A percentile compares a stretch with the other conserved stretches of the same genome.
Conservation (phyloP, 2,329 filamentous ascomycete genomes). For the Fusarium metavorans region DNA sequence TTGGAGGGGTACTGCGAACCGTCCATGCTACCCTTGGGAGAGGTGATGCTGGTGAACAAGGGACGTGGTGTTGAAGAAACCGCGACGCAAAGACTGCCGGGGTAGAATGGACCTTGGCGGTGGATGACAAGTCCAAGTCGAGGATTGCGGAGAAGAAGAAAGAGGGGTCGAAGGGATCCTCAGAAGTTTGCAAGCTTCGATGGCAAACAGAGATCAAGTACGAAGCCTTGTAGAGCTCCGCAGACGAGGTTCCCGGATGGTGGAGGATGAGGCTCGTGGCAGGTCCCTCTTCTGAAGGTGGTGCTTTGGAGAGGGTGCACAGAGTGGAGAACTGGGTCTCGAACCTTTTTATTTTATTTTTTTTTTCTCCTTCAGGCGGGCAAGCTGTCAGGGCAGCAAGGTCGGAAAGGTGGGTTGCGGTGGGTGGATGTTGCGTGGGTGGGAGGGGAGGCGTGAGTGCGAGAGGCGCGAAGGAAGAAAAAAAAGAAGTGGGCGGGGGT, state of each 20-base stretch:
- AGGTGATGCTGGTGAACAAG: conserved; percentile 47
- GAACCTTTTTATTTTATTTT: conserved; percentile 59
- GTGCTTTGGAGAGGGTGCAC: conserved; percentile 60
- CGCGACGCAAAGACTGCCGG: conserved; percentile 39
- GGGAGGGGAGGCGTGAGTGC: conserved; percentile 38
- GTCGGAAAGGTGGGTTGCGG: conserved; percentile 46
- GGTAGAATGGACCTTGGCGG: conserved; percentile 39
- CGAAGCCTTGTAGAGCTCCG: conserved; percentile 45
- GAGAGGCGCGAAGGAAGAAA: conserved; percentile 35
- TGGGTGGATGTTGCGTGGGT: conserved; percentile 35
- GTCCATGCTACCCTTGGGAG: conserved; percentile 63
- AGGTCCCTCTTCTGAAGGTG: conserved; percentile 54
- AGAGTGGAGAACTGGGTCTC: conserved; percentile 61
- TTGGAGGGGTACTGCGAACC: conserved; percentile 66
- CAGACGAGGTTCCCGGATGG: conserved; percentile 50
- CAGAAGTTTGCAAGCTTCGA: conserved; percentile 31
- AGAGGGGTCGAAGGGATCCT: conserved; percentile 27
- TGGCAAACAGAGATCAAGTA: conserved; percentile 43
- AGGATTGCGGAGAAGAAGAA: conserved; percentile 39
- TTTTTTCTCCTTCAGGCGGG: conserved; percentile 45
- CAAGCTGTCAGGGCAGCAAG: conserved; percentile 46
- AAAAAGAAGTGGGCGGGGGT: conserved; percentile 42
- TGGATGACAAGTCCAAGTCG: conserved; percentile 42
- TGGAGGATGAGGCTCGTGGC: conserved; percentile 56
- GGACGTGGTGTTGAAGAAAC: conserved; percentile 40